Conservation (phyloP, 352 stramenopile species). For the Globisporangium acanthophoron region DNA sequence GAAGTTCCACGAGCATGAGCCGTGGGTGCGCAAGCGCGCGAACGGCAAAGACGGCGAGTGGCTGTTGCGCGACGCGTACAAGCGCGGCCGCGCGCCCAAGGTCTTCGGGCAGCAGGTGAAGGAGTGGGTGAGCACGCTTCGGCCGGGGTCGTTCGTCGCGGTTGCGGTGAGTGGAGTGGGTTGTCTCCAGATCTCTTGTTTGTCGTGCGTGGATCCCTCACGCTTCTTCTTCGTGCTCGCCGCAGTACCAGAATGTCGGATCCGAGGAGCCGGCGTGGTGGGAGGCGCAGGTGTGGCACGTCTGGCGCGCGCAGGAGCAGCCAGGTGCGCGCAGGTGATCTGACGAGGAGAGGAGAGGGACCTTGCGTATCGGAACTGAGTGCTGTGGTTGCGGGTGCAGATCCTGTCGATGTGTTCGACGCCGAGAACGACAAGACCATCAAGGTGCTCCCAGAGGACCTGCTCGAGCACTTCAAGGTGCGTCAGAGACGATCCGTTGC, state of each 20-base stretch:
- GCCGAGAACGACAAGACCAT: conserved; percentile 29
- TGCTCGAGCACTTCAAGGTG: conserved; percentile 58
- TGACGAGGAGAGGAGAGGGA: neutral
- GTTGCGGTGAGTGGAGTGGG: conserved; percentile 41
- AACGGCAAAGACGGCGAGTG: conserved; percentile 81
- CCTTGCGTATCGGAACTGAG: neutral
- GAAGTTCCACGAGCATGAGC: conserved; percentile 61
- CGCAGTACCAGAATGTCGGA: conserved; percentile 68
- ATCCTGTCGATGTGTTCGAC: conserved; percentile 49
- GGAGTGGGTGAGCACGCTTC: conserved; percentile 48
- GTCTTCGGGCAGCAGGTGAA: conserved; percentile 51
- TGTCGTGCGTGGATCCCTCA: neutral
- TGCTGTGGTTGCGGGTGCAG: conserved; percentile 12
- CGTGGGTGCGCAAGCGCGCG: conserved; percentile 41
- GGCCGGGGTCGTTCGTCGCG: conserved; percentile 47
- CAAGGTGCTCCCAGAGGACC: conserved; percentile 36
- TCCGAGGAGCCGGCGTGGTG: conserved; percentile 63
- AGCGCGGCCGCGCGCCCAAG: conserved; percentile 32
- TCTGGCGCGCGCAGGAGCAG: conserved; percentile 60
- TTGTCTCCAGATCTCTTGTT: neutral
- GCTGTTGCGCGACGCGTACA: conserved; percentile 48
- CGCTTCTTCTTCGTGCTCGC: neutral
- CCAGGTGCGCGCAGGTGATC: conserved; percentile 23
- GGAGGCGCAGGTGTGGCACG: conserved; percentile 83
- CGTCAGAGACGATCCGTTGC: neutral